phyloP scores from a whole-genome alignment of 495 filamentous ascomycete species.

The Penicillium nucicola region DNA sequence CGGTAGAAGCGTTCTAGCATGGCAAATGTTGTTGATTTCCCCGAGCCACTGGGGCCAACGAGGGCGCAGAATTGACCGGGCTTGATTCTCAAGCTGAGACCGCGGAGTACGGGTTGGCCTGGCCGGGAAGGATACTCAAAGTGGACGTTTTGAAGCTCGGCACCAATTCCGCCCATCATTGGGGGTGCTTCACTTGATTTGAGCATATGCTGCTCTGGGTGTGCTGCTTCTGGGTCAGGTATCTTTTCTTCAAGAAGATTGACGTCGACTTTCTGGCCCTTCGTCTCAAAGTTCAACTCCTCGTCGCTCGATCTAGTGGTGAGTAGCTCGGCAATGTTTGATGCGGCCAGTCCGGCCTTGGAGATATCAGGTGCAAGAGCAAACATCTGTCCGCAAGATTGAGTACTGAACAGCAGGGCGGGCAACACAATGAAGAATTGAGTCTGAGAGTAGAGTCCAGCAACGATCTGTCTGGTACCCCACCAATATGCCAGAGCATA shows the following conservation, averaged over 20 bases:
- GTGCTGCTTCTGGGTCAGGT: conserved; percentile 20
- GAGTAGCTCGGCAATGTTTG: conserved; percentile 33
- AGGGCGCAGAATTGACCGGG: conserved; percentile 58
- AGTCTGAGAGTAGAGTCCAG: conserved; percentile 52
- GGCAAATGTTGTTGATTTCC: conserved; percentile 58
- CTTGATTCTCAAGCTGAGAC: conserved; percentile 50
- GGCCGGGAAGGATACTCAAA: conserved; percentile 62
- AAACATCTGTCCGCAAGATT: conserved; percentile 65
- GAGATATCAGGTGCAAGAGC: conserved; percentile 60
- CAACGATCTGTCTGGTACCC: conserved; percentile 54
- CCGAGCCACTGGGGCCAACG: conserved; percentile 58
- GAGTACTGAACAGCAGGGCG: conserved; percentile 55
- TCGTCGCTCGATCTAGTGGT: conserved; percentile 29
- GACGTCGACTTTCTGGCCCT: conserved; percentile 6
- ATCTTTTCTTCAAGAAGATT: conserved; percentile 22
- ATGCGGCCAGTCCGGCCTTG: conserved; percentile 41
- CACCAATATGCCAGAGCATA: conserved; percentile 70
- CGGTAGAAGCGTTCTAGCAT: conserved; percentile 60
- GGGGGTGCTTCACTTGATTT: background rate
- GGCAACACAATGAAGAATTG: conserved; percentile 67
- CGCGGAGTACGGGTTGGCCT: conserved; percentile 47
- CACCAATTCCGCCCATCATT: conserved; percentile 23
- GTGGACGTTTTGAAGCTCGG: conserved; percentile 50
- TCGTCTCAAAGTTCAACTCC: conserved; percentile 18
- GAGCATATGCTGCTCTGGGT: background rate